These are phyloP conservation scores for Pseudocercospora macadamiae DNA, from an alignment of 2,329 filamentous ascomycete genomes.

Conservation along the genomic window DNA sequence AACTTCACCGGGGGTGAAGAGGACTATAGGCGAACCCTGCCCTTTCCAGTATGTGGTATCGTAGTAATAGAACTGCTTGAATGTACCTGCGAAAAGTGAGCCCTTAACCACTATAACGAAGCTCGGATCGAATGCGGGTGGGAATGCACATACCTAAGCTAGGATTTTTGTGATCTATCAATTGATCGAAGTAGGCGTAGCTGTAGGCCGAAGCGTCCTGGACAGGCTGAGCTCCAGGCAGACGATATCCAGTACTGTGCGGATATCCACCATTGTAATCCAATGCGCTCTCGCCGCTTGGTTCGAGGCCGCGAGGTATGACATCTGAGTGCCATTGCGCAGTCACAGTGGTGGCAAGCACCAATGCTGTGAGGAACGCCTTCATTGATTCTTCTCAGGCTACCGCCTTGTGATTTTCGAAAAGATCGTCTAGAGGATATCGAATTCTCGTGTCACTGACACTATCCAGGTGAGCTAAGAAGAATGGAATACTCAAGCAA, in stretches of 20 bases:
- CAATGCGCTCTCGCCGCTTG: constrained; percentile 8
- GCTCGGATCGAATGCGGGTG: no score
- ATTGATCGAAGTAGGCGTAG: constrained; percentile 54
- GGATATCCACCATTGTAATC: constrained; percentile 22
- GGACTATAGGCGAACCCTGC: constrained; percentile 55
- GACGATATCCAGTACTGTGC: constrained; percentile 11
- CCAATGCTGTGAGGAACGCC: neutral
- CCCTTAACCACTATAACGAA: no score
- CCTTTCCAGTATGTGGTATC: constrained; percentile 57
- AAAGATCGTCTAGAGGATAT: no score
- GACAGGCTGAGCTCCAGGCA: constrained; percentile 13
- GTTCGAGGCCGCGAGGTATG: constrained; percentile 3
- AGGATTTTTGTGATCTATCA: constrained; percentile 62
- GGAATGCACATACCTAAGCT: constrained; percentile 35
- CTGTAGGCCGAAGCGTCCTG: constrained; percentile 6
- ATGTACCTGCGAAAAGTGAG: no score
- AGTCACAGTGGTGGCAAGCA: neutral
- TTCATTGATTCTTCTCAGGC: neutral
- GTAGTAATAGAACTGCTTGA: constrained; percentile 59
- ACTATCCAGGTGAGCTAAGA: no score
- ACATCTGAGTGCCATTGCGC: constrained; percentile 14
- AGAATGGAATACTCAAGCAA: no score
- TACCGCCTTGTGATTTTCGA: no score
- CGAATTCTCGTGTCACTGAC: neutral
- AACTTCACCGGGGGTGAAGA: constrained; percentile 52